phyloP scores from a whole-genome alignment of 495 filamentous ascomycete species.

The Xylaria acuta region DNA sequence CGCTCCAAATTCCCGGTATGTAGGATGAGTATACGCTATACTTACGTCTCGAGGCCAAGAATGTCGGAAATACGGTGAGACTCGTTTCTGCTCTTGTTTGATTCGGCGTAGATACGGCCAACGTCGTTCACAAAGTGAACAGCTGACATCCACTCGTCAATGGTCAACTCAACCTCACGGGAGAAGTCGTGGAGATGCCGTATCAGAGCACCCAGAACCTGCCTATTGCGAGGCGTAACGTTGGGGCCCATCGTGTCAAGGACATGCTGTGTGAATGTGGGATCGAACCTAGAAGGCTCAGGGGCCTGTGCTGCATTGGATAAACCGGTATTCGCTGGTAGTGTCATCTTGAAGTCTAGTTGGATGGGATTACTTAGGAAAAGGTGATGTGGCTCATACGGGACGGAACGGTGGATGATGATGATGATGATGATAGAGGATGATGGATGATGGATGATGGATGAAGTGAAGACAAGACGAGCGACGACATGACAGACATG shows the following conservation, averaged over 20 bases:
- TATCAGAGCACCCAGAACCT: slow-evolving; percentile 70
- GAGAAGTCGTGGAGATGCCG: slow-evolving; percentile 83
- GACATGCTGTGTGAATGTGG: slow-evolving; percentile 77
- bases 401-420: background rate
- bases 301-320: slow-evolving; percentile 36
- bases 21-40: background rate
- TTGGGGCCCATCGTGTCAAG: slow-evolving; percentile 79
- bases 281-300: slow-evolving; percentile 62
- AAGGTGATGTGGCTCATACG: background rate
- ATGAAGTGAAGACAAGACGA: background rate
- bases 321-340: slow-evolving; percentile 26
- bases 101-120: slow-evolving; percentile 58
- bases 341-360: slow-evolving; percentile 32
- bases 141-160: slow-evolving; percentile 81
- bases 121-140: slow-evolving; percentile 65
- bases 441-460: background rate
- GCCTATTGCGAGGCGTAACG: slow-evolving; percentile 68
- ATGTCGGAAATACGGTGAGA: slow-evolving; percentile 79
- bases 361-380: slow-evolving; percentile 12
- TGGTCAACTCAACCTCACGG: slow-evolving; percentile 79
- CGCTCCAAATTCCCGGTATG: background rate
- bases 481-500: slow-evolving; percentile 1
- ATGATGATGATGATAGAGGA: background rate
- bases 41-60: slow-evolving; percentile 81
- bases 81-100: slow-evolving; percentile 69